These are phyloP conservation scores for Aquilaria sinensis DNA, from an alignment of 345 rosid genomes.

Conservation along the genomic window DNA sequence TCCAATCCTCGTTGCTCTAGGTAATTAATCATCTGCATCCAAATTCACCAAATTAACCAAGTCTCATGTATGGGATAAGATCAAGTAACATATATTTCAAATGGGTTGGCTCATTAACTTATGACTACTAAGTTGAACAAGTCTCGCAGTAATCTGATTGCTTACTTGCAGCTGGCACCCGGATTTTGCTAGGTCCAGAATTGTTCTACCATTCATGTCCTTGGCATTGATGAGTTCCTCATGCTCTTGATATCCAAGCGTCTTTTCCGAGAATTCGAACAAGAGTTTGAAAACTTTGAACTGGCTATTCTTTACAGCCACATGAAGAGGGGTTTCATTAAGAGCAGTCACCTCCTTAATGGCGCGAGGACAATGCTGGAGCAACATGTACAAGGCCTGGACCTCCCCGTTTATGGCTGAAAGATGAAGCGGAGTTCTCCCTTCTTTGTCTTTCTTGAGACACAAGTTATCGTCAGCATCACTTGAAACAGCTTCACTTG, in stretches of 20 bases:
- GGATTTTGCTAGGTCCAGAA: slow-evolving; percentile 9
- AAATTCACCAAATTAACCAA: background rate
- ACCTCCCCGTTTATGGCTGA: slow-evolving; percentile 16
- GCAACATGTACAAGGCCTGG: background rate
- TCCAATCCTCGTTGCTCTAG: background rate
- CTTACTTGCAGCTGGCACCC: slow-evolving; percentile 7
- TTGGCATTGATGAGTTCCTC: background rate
- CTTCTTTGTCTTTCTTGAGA: slow-evolving; percentile 2
- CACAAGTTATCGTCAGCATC: background rate
- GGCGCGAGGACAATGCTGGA: background rate
- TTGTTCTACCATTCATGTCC: slow-evolving; percentile 5
- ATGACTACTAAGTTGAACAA: background rate
- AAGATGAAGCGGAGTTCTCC: slow-evolving; percentile 11
- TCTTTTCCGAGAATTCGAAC: background rate
- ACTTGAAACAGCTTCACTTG: too few relatives aligned
- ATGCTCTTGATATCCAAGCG: background rate
- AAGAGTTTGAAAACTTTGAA: slow-evolving; percentile 5
- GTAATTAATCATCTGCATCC: background rate
- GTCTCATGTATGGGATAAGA: background rate
- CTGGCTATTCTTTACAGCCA: slow-evolving; percentile 16
- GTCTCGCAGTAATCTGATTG: background rate
- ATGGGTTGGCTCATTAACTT: background rate
- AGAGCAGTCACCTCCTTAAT: background rate
- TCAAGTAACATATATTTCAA: too few relatives aligned
- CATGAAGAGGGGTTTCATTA: slow-evolving; percentile 15